Conservation (phyloP, 345 rosid genomes). For the Gossypium thurberi region DNA sequence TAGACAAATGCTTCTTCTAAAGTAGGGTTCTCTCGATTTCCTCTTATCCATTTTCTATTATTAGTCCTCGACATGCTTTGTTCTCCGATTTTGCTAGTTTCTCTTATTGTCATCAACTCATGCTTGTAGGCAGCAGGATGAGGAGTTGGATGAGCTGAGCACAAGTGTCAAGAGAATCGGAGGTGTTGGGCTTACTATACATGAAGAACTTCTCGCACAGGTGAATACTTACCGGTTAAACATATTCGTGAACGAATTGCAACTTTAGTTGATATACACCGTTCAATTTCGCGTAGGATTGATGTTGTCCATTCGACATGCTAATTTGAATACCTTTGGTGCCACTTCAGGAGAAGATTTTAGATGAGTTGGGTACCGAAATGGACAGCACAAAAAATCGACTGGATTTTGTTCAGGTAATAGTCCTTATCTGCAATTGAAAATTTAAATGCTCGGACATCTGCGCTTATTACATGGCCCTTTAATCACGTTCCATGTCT, state of each 20-base stretch:
- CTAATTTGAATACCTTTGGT: not conserved
- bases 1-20: slow-evolving; percentile 85
- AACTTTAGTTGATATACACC: no score
- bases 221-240: slow-evolving; percentile 24
- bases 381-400: slow-evolving; percentile 94
- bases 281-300: no score
- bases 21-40: not conserved
- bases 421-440: no score
- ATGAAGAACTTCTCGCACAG: slow-evolving; percentile 89
- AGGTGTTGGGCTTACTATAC: slow-evolving; percentile 92
- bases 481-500: no score
- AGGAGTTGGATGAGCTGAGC: slow-evolving; percentile 94
- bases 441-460: no score
- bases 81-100: not conserved
- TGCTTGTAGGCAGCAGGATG: slow-evolving; percentile 77
- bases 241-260: no score
- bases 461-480: no score
- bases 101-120: not conserved
- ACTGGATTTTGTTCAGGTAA: slow-evolving; percentile 95
- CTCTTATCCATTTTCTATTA: not conserved
- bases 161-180: slow-evolving; percentile 87
- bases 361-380: slow-evolving; percentile 72
- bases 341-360: slow-evolving; percentile 62
- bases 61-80: not conserved
- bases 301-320: not conserved